Evolutionary conservation across 768 basidiomycete species (phyloP).

Genomic region (Royoungia palumana): DNA sequence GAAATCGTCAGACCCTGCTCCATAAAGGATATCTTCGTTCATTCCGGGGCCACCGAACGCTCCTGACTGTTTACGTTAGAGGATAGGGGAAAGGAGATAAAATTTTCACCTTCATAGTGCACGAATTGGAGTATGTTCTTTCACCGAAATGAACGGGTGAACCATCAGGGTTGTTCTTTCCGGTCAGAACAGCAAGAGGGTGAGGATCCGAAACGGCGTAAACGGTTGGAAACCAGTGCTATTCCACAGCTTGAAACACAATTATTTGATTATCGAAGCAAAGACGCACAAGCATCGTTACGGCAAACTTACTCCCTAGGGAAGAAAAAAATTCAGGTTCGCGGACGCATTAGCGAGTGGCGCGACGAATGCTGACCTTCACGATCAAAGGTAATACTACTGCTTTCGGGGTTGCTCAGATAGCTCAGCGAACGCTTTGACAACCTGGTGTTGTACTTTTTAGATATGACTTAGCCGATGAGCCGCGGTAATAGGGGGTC

Average conservation of each 20-base stretch:
- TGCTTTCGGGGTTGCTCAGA: slow-evolving; percentile 61
- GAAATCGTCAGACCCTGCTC: slow-evolving; percentile 83
- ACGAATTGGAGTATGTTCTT: slow-evolving; percentile 64
- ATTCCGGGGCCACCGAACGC: slow-evolving; percentile 64
- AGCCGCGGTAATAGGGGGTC: slow-evolving; percentile 4
- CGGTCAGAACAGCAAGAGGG: slow-evolving; percentile 69
- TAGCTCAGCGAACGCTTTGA: slow-evolving; percentile 38
- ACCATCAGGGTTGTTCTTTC: slow-evolving; percentile 53
- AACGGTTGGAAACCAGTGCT: slow-evolving; percentile 72
- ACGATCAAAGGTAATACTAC: slow-evolving; percentile 65
- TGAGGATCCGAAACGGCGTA: slow-evolving; percentile 64
- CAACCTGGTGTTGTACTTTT: slow-evolving; percentile 45
- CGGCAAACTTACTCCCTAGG: slow-evolving; percentile 59
- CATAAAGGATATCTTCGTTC: slow-evolving; percentile 56
- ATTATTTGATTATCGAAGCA: not conserved
- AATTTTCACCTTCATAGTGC: slow-evolving; percentile 68
- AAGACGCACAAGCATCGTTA: slow-evolving; percentile 60
- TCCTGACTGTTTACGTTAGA: slow-evolving; percentile 52
- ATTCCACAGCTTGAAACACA: slow-evolving; percentile 4
- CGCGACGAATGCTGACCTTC: slow-evolving; percentile 44
- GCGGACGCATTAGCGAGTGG: slow-evolving; percentile 4
- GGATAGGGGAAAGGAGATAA: not conserved
- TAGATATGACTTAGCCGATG: slow-evolving; percentile 29
- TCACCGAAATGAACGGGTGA: slow-evolving; percentile 42
- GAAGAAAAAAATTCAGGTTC: not conserved